These are phyloP conservation scores for Capsella rubella DNA, from an alignment of 441 rosid genomes.

Conservation along the genomic window DNA sequence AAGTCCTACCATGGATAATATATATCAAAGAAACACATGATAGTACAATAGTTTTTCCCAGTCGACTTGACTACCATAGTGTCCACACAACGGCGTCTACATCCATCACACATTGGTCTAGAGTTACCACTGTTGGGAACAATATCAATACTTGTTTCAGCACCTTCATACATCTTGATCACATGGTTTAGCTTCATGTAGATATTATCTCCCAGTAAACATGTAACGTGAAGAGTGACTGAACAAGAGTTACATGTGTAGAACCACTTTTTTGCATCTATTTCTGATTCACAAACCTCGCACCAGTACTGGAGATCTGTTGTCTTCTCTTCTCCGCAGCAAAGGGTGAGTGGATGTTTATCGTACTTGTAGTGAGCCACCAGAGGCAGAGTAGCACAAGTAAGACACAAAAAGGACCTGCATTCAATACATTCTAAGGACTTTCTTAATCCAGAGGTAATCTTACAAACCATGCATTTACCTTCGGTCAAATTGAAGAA, in stretches of 20 bases:
- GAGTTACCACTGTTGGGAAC: not conserved
- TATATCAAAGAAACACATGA: not conserved
- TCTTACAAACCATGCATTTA: constrained; percentile 7
- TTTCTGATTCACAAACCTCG: not conserved
- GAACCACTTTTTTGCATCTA: not conserved
- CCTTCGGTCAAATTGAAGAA: not conserved
- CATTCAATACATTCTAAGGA: not conserved
- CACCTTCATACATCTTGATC: not conserved
- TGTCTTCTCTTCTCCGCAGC: not conserved
- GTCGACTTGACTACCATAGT: not conserved
- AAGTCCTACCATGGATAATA: no score
- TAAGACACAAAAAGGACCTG: not conserved
- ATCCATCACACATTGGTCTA: not conserved
- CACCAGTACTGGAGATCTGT: not conserved
- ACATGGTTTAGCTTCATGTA: not conserved
- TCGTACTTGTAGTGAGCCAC: constrained; percentile 7
- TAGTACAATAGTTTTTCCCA: not conserved
- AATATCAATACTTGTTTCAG: not conserved
- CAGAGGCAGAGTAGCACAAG: not conserved
- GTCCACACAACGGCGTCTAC: not conserved
- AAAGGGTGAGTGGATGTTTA: constrained; percentile 2
- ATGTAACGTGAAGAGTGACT: not conserved
- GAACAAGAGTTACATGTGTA: not conserved
- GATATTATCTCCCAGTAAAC: not conserved
- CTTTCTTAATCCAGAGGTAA: not conserved